Evolutionary conservation across 768 basidiomycete genomes (phyloP).

Genomic region (Termitomyces sp.): DNA sequence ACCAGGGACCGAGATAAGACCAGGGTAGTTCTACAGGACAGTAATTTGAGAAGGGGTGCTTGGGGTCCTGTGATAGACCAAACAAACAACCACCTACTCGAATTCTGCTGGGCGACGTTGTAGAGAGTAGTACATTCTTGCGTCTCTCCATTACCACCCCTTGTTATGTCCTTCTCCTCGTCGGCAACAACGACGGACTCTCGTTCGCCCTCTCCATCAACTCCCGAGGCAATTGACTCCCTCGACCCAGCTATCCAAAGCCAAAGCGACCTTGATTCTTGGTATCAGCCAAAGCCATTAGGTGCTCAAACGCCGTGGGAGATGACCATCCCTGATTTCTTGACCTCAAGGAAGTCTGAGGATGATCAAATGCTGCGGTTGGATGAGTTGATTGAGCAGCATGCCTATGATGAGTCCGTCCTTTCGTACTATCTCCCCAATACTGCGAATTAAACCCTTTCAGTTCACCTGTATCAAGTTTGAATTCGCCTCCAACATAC

Average conservation of each 20-base stretch:
- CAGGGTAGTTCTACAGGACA: not conserved
- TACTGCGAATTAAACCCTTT: slow-evolving; percentile 7
- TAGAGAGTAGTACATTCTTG: not conserved
- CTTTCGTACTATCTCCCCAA: slow-evolving; percentile 9
- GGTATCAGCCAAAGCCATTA: slow-evolving; percentile 48
- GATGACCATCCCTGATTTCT: slow-evolving; percentile 32
- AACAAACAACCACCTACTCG: slow-evolving; percentile 12
- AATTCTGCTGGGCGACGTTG: slow-evolving; percentile 4
- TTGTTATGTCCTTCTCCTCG: slow-evolving; percentile 61
- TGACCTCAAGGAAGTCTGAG: slow-evolving; percentile 42
- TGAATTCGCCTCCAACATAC: slow-evolving; percentile 26
- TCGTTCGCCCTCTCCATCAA: slow-evolving; percentile 69
- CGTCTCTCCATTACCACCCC: not conserved
- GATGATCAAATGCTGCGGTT: slow-evolving; percentile 58
- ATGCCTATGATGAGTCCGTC: slow-evolving; percentile 74
- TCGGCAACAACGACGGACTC: slow-evolving; percentile 53
- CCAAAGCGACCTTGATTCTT: slow-evolving; percentile 49
- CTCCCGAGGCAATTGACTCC: slow-evolving; percentile 62
- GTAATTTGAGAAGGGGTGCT: not conserved
- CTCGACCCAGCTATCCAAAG: slow-evolving; percentile 42
- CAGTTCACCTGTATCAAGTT: slow-evolving; percentile 33
- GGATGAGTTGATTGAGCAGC: slow-evolving; percentile 71
- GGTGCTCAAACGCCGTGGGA: slow-evolving; percentile 40
- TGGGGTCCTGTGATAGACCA: slow-evolving; percentile 9
- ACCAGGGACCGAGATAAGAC: not conserved